Evolutionary conservation across 108 stramenopile genomes (phyloP), one percentile per base, ranked within the genome.

Genomic region (Discostella pseudostelligera): DNA sequence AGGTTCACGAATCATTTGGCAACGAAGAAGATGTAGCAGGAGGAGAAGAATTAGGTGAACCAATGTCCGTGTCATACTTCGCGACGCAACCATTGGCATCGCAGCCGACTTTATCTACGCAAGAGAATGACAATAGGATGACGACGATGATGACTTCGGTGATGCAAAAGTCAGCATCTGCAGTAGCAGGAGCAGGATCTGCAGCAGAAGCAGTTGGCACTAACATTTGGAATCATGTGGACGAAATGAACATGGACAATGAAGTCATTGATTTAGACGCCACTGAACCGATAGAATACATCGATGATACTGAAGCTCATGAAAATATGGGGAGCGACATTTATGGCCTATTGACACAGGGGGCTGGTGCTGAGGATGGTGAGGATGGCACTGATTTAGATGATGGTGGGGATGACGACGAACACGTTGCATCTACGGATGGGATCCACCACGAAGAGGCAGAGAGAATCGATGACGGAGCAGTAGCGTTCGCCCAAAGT

Each of bases 291-390:
- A 56, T n/a, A 26, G n/a, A 28, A 29, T 13, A 21, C 6, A 22
- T 32, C 0, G 37, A 17, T 14, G 32, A 3, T 0, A 19, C 13
- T 0, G 19, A n/a, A 0, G 32, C 55, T 7, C 55, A 54, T 1
- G 53, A 35, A 2, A 25, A 54, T 13, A 35, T 14, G 29, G 35
- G 10, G 32, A 26, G n/a, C 25, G 32, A 14, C 10, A 32, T 19
- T 14, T 10, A 51, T 12, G 21, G 55, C n/a, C 32, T 56, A 0
- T 17, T 56, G n/a, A 56, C 55, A 3, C 55, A 56, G 17, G 55
- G 35, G 1, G 55, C 55, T n/a, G 55, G 13, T 1, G 55, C 36
- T 39, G 55, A 39, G 4, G 32, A 56, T 35, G 32, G 17, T 2
- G 19, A 17, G 16, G 55, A 56, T n/a, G 55, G 50, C 24, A 51